phyloP scores from a whole-genome alignment of 2,329 filamentous ascomycete genomes.

The Emmonsia crescens region DNA sequence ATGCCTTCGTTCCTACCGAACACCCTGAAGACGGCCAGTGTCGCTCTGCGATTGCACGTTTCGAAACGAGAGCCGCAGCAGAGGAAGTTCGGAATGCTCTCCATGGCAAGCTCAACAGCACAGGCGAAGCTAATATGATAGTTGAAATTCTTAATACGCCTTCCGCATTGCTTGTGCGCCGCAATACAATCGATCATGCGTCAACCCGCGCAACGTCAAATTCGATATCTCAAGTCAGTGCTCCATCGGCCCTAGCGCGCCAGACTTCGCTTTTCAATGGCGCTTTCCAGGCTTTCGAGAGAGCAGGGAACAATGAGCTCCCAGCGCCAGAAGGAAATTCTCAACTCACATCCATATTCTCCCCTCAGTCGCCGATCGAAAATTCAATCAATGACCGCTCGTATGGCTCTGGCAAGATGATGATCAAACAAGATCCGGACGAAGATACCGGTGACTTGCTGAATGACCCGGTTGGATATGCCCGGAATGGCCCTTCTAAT shows the following conservation, averaged over 20 bases:
- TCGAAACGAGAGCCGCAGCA: conserved; percentile 46
- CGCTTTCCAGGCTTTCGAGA: conserved; percentile 48
- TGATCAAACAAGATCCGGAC: conserved; percentile 54
- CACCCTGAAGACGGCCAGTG: conserved; percentile 43
- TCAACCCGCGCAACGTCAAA: conserved; percentile 14
- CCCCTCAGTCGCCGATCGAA: conserved; percentile 49
- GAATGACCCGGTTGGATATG: conserved; percentile 55
- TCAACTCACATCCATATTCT: conserved; percentile 47
- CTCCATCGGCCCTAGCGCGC: conserved; percentile 30
- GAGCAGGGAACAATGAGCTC: conserved; percentile 43
- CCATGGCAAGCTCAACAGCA: conserved; percentile 51
- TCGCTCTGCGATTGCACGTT: conserved; percentile 49
- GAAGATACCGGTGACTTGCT: conserved; percentile 53
- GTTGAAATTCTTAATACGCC: conserved; percentile 37
- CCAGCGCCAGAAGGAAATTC: conserved; percentile 40
- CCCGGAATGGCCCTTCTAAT: conserved; percentile 53
- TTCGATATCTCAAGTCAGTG: conserved; percentile 13
- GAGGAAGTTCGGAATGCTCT: conserved; percentile 49
- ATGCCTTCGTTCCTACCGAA: conserved; percentile 46
- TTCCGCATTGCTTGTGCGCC: conserved; percentile 28
- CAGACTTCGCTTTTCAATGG: conserved; percentile 49
- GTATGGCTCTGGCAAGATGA: conserved; percentile 48
- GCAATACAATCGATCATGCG: conserved; percentile 45
- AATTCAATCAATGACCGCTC: conserved; percentile 43
- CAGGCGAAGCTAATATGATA: conserved; percentile 49